A percentile compares a stretch with the other conserved stretches of the same genome.
Conservation (phyloP, 768 basidiomycete genomes). For the Pleurotus cornucopiae region DNA sequence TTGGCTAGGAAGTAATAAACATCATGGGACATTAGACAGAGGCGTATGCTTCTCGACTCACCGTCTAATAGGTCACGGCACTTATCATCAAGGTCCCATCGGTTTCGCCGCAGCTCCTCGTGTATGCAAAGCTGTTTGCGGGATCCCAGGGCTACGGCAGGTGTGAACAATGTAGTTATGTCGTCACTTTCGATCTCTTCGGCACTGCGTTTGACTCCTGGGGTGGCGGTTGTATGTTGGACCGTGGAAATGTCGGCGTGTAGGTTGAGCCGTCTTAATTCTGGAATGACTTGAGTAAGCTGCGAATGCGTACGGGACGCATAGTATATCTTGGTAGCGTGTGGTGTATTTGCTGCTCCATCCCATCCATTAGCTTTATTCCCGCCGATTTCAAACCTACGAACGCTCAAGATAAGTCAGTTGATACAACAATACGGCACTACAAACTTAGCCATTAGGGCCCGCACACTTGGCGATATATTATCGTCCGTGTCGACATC, state of each 20-base stretch:
- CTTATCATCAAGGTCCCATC: constrained; percentile 78
- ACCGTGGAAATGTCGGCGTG: constrained; percentile 15
- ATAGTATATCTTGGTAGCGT: constrained; percentile 83
- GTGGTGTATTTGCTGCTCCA: constrained; percentile 34
- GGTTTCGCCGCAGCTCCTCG: constrained; percentile 60
- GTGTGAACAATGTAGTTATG: constrained; percentile 26
- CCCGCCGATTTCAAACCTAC: constrained; percentile 30
- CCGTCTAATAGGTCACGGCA: constrained; percentile 81
- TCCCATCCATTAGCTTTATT: constrained; percentile 14
- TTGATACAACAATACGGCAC: no score
- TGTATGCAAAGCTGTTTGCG: constrained; percentile 93
- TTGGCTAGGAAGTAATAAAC: constrained; percentile 37
- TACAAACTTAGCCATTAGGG: constrained; percentile 73
- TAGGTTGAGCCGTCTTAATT: constrained; percentile 71
- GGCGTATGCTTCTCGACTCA: constrained; percentile 20
- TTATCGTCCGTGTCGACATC: constrained; percentile 42
- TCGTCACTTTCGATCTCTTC: constrained; percentile 24
- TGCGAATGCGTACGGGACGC: constrained; percentile 97
- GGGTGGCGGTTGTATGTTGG: constrained; percentile 3
- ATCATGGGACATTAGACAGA: background rate
- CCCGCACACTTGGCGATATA: constrained; percentile 73
- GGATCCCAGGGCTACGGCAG: constrained; percentile 84
- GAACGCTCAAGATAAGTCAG: no score
- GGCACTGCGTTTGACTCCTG: constrained; percentile 17
- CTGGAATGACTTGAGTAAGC: constrained; percentile 84